These are phyloP conservation scores for Botrytis medusae DNA, from an alignment of 2,329 filamentous ascomycete species.

Conservation along the genomic window DNA sequence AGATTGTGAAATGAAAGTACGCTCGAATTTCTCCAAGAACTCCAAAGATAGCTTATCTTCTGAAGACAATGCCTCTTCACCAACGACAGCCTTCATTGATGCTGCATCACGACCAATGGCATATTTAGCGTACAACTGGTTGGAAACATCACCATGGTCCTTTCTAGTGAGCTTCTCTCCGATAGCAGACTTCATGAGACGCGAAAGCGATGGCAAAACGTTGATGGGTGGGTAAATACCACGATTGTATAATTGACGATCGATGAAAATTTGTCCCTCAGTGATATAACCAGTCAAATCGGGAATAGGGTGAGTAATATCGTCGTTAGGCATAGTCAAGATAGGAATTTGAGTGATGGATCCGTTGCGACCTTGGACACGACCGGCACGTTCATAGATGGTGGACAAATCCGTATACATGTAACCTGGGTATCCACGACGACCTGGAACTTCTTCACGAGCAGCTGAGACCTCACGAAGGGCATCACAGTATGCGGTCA, in stretches of 20 bases:
- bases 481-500: slow-evolving; percentile 97
- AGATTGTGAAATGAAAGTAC: slow-evolving; percentile 88
- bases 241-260: slow-evolving; percentile 91
- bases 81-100: slow-evolving; percentile 98
- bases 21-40: slow-evolving; percentile 98
- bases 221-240: slow-evolving; percentile 99
- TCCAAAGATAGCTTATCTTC: slow-evolving; percentile 98
- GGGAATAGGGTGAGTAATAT: slow-evolving; percentile 98
- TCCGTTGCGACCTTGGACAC: slow-evolving; percentile 93
- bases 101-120: slow-evolving; percentile 98
- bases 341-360: slow-evolving; percentile 99
- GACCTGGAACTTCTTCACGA: slow-evolving; percentile 97
- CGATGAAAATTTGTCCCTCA: slow-evolving; percentile 97
- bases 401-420: slow-evolving; percentile 99
- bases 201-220: slow-evolving; percentile 93
- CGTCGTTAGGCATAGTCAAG: slow-evolving; percentile 98
- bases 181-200: slow-evolving; percentile 99
- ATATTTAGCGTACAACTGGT: slow-evolving; percentile 99
- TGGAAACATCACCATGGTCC: slow-evolving; percentile 97
- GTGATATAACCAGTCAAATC: slow-evolving; percentile 99
- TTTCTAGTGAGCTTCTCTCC: slow-evolving; percentile 95
- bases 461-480: slow-evolving; percentile 98
- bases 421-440: slow-evolving; percentile 99
- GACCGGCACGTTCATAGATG: slow-evolving; percentile 98
- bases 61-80: slow-evolving; percentile 90